Percentiles rank a stretch among this genome's conserved stretches.
Evolutionary conservation across 2,329 filamentous ascomycete genomes (phyloP).

Genomic region (Chrysosporium keratinophilum): DNA sequence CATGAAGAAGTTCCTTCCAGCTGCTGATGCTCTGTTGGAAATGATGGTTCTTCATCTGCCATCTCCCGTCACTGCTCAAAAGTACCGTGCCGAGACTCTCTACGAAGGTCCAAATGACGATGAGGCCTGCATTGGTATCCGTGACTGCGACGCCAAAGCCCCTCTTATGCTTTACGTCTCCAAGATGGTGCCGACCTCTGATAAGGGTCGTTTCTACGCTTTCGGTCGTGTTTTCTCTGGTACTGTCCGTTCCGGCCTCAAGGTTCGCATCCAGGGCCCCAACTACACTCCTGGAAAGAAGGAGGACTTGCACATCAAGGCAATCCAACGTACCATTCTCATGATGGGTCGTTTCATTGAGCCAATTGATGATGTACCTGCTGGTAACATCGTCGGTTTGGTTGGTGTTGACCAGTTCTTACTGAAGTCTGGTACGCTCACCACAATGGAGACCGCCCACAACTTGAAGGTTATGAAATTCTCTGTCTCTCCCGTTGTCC

Average conservation of each 20-base stretch:
- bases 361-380: constrained; percentile 96
- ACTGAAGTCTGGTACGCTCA: constrained; percentile 99
- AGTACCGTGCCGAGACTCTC: constrained; percentile 94
- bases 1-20: constrained; percentile 98
- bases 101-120: constrained; percentile 97
- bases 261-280: constrained; percentile 99
- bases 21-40: constrained; percentile 94
- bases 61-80: constrained; percentile 89
- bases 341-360: constrained; percentile 99
- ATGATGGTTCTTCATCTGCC: constrained; percentile 99
- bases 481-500: constrained; percentile 98
- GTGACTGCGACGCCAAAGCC: constrained; percentile 94
- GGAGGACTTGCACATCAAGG: constrained; percentile 98
- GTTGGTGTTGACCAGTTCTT: constrained; percentile 99
- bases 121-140: constrained; percentile 87
- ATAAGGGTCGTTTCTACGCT: constrained; percentile 99
- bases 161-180: constrained; percentile 99
- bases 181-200: constrained; percentile 99
- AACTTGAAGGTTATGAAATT: constrained; percentile 99
- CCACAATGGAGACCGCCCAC: constrained; percentile 93
- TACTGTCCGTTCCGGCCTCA: constrained; percentile 94
- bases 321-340: constrained; percentile 97
- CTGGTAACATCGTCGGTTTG: constrained; percentile 98
- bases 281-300: constrained; percentile 98
- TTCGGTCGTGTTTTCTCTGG: constrained; percentile 99